Evolutionary conservation across 352 stramenopile species (phyloP).

Genomic region (Phytophthora foliorum): DNA sequence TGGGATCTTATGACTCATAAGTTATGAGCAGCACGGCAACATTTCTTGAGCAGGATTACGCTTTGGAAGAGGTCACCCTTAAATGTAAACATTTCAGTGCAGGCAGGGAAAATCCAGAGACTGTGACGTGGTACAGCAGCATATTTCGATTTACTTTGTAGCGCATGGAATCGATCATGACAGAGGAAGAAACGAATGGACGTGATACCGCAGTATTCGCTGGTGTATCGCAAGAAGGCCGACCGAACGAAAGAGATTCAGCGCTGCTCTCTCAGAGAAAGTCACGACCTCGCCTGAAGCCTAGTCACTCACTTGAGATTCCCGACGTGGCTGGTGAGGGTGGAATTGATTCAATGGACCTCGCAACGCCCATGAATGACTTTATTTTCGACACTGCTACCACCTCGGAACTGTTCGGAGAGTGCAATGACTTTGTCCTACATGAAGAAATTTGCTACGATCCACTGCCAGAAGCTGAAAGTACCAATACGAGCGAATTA

Average conservation of each 20-base stretch:
- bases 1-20: too few relatives aligned
- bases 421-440: neutral
- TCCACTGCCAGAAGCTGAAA: neutral
- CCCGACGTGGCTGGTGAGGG: neutral
- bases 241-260: neutral
- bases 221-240: too few relatives aligned
- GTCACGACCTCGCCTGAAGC: neutral
- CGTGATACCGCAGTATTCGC: neutral
- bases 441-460: neutral
- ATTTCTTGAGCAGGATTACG: too few relatives aligned
- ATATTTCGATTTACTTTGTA: too few relatives aligned
- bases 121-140: too few relatives aligned
- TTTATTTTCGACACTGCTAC: neutral
- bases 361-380: neutral
- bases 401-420: neutral
- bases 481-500: neutral
- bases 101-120: too few relatives aligned
- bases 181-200: neutral
- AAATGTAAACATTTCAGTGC: too few relatives aligned
- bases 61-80: too few relatives aligned
- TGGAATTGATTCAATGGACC: neutral
- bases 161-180: neutral
- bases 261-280: neutral
- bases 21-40: too few relatives aligned
- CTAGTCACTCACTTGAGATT: constrained; percentile 3